phyloP scores from a whole-genome alignment of 768 basidiomycete genomes.

The Fistulinella prunicolor region DNA sequence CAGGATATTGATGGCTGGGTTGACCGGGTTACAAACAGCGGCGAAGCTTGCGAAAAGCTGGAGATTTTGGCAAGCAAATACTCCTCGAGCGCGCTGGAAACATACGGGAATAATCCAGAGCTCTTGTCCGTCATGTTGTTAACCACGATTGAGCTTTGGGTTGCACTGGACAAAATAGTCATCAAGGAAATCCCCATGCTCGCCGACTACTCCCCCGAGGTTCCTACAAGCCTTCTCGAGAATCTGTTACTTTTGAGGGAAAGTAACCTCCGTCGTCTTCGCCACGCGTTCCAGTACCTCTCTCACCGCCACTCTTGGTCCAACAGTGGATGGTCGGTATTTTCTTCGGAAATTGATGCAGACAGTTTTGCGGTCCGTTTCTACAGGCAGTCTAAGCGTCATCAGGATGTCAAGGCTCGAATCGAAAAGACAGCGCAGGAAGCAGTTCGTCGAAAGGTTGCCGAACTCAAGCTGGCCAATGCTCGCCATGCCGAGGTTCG shows the following conservation, averaged over 20 bases:
- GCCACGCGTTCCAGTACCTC: slow-evolving; percentile 31
- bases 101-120: slow-evolving; percentile 37
- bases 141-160: no score
- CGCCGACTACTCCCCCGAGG: slow-evolving; percentile 46
- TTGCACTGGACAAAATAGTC: no score
- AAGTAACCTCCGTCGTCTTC: slow-evolving; percentile 27
- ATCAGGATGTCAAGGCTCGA: slow-evolving; percentile 19
- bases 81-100: slow-evolving; percentile 18
- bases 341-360: slow-evolving; percentile 18
- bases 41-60: slow-evolving; percentile 16
- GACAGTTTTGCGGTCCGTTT: slow-evolving; percentile 34
- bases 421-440: slow-evolving; percentile 30
- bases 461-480: slow-evolving; percentile 28
- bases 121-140: slow-evolving; percentile 40
- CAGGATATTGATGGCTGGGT: slow-evolving; percentile 36
- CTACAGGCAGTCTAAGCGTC: slow-evolving; percentile 19
- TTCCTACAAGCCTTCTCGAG: slow-evolving; percentile 38
- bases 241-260: slow-evolving; percentile 39
- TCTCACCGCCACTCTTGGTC: slow-evolving; percentile 22
- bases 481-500: neutral
- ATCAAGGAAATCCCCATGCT: no score
- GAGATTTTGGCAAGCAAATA: slow-evolving; percentile 29
- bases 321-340: slow-evolving; percentile 30
- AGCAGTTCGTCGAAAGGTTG: slow-evolving; percentile 17
- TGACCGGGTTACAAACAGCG: neutral